A percentile compares a stretch with the other conserved stretches of the same genome.
These are phyloP conservation scores for Podospora bellae-mahoneyi DNA, from an alignment of 495 filamentous ascomycete species.

Conservation along the genomic window DNA sequence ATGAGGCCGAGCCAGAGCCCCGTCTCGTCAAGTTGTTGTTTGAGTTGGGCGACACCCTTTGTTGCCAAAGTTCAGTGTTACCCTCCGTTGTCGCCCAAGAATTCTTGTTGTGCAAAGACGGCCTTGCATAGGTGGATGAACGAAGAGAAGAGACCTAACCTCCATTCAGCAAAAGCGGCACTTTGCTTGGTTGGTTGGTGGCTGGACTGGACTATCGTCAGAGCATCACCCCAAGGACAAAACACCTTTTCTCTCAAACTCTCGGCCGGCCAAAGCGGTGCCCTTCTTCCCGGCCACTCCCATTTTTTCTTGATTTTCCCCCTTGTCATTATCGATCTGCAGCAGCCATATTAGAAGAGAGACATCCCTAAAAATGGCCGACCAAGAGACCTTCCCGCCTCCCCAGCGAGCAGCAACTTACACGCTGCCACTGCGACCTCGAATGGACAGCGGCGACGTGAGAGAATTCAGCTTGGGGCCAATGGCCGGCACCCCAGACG, in stretches of 20 bases:
- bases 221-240: not conserved
- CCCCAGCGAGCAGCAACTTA: slow-evolving; percentile 10
- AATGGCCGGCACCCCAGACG: slow-evolving; percentile 15
- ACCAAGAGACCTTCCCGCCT: slow-evolving; percentile 5
- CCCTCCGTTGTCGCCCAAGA: not conserved
- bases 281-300: not conserved
- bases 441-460: slow-evolving; percentile 2
- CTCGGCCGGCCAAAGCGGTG: not conserved
- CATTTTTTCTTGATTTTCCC: not conserved
- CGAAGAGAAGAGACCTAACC: not conserved
- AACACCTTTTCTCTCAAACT: not conserved
- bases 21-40: not conserved
- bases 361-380: slow-evolving; percentile 6
- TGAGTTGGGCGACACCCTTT: not conserved
- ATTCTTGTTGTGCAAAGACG: not conserved
- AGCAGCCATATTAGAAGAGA: not conserved
- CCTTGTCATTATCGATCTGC: not conserved
- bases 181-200: not conserved
- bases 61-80: not conserved
- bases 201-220: not conserved
- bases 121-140: not conserved
- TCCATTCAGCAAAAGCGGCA: not conserved
- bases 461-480: slow-evolving; percentile 5
- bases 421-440: slow-evolving; percentile 24
- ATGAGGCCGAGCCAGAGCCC: slow-evolving; percentile 3